phyloP scores from a whole-genome alignment of 768 basidiomycete genomes.

The Suillus bovinus region DNA sequence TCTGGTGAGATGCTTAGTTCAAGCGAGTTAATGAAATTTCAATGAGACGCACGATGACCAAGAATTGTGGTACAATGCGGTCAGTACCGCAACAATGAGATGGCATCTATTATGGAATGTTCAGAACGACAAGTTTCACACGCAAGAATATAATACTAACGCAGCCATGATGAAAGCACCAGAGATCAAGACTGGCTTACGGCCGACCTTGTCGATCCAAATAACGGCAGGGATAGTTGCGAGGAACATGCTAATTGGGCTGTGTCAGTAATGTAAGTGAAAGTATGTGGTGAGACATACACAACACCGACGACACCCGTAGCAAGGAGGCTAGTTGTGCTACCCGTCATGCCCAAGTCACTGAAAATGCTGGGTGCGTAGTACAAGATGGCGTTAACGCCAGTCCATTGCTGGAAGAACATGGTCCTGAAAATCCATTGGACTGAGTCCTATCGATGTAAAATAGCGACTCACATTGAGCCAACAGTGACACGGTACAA shows the following conservation, averaged over 20 bases:
- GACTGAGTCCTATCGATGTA: neutral
- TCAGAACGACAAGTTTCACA: conserved; percentile 16
- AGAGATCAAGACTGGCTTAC: conserved; percentile 72
- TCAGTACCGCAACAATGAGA: conserved; percentile 66
- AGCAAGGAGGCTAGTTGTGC: conserved; percentile 55
- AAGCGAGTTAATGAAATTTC: neutral
- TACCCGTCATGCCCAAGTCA: conserved; percentile 59
- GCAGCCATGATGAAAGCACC: conserved; percentile 73
- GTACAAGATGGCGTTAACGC: conserved; percentile 75
- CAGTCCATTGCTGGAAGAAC: conserved; percentile 88
- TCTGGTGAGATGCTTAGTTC: conserved; percentile 29
- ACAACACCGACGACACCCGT: conserved; percentile 80
- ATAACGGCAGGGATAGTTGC: conserved; percentile 81
- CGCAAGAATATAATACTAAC: conserved; percentile 33
- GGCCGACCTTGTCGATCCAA: conserved; percentile 76
- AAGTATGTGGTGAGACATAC: conserved; percentile 38
- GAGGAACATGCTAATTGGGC: conserved; percentile 56
- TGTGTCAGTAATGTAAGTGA: neutral
- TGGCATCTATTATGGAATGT: conserved; percentile 49
- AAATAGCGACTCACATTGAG: conserved; percentile 41
- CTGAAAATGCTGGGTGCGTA: conserved; percentile 75
- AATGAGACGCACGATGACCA: conserved; percentile 46
- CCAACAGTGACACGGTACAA: conserved; percentile 65
- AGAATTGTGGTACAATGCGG: conserved; percentile 54
- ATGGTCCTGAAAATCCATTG: conserved; percentile 44